phyloP scores from a whole-genome alignment of 768 basidiomycete genomes.

The Phaeotremella fagi region DNA sequence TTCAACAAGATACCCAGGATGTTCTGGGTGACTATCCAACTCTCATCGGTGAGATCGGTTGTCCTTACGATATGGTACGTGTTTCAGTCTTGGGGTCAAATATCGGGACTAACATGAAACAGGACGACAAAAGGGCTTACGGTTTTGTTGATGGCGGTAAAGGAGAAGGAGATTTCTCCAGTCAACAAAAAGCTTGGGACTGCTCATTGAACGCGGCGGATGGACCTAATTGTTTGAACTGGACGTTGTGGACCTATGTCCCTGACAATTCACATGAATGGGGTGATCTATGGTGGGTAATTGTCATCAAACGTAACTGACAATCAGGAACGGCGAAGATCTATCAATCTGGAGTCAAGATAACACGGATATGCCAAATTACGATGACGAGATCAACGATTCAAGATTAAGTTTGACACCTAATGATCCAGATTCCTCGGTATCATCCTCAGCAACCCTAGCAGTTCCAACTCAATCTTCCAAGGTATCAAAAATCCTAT shows the following conservation, averaged over 20 bases:
- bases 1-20: slow-evolving; percentile 68
- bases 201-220: slow-evolving; percentile 51
- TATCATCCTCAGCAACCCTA: slow-evolving; percentile 10
- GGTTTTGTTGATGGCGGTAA: slow-evolving; percentile 63
- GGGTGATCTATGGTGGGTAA: slow-evolving; percentile 78
- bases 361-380: slow-evolving; percentile 53
- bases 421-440: background rate
- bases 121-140: slow-evolving; percentile 78
- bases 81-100: background rate
- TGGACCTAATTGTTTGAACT: slow-evolving; percentile 50
- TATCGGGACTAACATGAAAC: background rate
- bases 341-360: slow-evolving; percentile 79
- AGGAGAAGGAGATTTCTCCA: slow-evolving; percentile 66
- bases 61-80: slow-evolving; percentile 46
- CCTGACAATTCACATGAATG: slow-evolving; percentile 72
- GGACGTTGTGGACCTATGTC: slow-evolving; percentile 50
- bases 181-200: slow-evolving; percentile 66
- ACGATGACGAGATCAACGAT: background rate
- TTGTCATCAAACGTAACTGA: background rate
- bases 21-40: slow-evolving; percentile 67
- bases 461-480: background rate
- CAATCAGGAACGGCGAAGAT: slow-evolving; percentile 72
- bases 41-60: slow-evolving; percentile 80
- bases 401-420: background rate
- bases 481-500: slow-evolving; percentile 10